Conservation (phyloP, 2,329 filamentous ascomycete species). For the Colletotrichum sidae region DNA sequence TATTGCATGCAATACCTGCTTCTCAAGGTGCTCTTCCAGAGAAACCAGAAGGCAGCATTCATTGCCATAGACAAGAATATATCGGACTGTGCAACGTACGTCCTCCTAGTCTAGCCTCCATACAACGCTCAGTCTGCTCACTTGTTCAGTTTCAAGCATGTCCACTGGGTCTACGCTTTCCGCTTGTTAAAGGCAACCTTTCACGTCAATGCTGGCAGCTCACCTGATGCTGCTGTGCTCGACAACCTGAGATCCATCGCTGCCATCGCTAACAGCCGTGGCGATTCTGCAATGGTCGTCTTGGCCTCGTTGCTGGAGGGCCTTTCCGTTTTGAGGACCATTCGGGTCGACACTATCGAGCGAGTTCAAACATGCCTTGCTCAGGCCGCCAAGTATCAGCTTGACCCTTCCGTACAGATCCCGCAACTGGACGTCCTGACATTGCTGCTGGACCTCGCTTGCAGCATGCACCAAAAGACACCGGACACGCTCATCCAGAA, state of each 20-base stretch:
- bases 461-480: conserved; percentile 73
- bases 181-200: conserved; percentile 79
- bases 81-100: conserved; percentile 73
- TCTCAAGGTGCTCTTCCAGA: conserved; percentile 76
- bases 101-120: conserved; percentile 16
- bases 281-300: conserved; percentile 73
- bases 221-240: conserved; percentile 71
- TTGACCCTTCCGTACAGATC: conserved; percentile 71
- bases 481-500: conserved; percentile 69
- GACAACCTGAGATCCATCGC: conserved; percentile 77
- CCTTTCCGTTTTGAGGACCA: conserved; percentile 73
- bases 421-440: conserved; percentile 75
- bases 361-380: conserved; percentile 80
- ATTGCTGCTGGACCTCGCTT: conserved; percentile 76
- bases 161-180: conserved; percentile 82
- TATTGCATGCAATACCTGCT: conserved; percentile 83
- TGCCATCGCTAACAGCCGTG: conserved; percentile 67
- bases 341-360: conserved; percentile 74
- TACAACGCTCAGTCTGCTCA: conserved; percentile 5
- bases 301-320: conserved; percentile 77
- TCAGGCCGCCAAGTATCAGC: conserved; percentile 77
- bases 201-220: conserved; percentile 70
- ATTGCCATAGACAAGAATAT: conserved; percentile 79
- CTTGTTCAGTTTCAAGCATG: conserved; percentile 68
- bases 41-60: conserved; percentile 78